Evolutionary conservation across 495 filamentous ascomycete genomes (phyloP).

Genomic region (Recurvomyces mirabilis): DNA sequence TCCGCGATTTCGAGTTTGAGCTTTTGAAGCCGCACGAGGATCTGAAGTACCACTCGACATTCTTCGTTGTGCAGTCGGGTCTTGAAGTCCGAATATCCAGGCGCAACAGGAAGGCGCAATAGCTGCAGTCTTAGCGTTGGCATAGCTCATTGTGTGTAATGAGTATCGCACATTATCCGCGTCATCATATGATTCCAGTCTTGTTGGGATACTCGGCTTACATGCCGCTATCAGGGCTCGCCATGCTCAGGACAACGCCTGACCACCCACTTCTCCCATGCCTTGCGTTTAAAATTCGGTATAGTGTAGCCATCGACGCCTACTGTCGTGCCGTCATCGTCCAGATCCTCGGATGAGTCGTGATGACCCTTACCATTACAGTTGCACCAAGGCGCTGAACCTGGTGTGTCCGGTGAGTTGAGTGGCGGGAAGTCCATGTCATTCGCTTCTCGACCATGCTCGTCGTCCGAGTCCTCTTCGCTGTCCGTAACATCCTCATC

Average conservation of each 20-base stretch:
- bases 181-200: too few species aligned
- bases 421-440: constrained; percentile 32
- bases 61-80: constrained; percentile 21
- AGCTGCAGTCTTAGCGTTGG: too few species aligned
- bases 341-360: constrained; percentile 38
- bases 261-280: constrained; percentile 56
- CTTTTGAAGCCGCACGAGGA: constrained; percentile 16
- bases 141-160: too few species aligned
- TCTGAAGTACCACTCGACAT: constrained; percentile 22
- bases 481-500: constrained; percentile 9
- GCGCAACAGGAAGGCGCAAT: constrained; percentile 5
- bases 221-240: constrained; percentile 16
- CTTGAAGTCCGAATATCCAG: constrained; percentile 18
- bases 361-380: constrained; percentile 28
- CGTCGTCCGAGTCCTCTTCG: constrained; percentile 13
- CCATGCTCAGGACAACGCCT: constrained; percentile 28
- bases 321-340: constrained; percentile 43
- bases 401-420: constrained; percentile 30
- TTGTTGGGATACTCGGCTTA: too few species aligned
- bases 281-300: constrained; percentile 38
- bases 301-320: constrained; percentile 40
- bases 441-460: constrained; percentile 24
- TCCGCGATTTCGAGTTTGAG: constrained; percentile 20
- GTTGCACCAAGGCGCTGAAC: constrained; percentile 38
- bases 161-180: too few species aligned